phyloP scores from a whole-genome alignment of 1,139 yeast species.

The Yamadazyma friedrichii region DNA sequence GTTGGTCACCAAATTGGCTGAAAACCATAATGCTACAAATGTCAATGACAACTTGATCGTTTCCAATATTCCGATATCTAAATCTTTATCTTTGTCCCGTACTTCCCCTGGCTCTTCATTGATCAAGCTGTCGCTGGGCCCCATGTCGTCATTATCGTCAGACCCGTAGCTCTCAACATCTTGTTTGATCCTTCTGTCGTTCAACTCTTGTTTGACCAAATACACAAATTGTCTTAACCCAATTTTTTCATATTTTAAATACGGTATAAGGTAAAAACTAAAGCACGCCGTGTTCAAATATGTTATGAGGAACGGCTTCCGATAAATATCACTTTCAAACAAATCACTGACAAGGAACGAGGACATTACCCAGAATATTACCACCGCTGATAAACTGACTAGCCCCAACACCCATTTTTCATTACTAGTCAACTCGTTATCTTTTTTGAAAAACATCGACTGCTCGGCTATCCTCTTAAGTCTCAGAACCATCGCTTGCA shows the following conservation, averaged over 20 bases:
- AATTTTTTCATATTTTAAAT: constrained; percentile 30
- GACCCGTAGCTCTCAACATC: constrained; percentile 13
- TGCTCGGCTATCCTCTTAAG: neutral
- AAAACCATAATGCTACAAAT: constrained; percentile 85
- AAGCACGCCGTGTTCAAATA: constrained; percentile 88
- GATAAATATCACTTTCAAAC: constrained; percentile 65
- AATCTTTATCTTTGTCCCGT: constrained; percentile 6
- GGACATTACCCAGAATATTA: constrained; percentile 84
- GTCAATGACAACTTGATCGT: constrained; percentile 69
- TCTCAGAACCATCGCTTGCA: too few relatives aligned
- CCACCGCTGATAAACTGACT: constrained; percentile 67
- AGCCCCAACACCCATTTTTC: constrained; percentile 78
- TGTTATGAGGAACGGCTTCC: constrained; percentile 93
- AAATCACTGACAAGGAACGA: constrained; percentile 75
- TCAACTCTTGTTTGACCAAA: constrained; percentile 22
- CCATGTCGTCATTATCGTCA: constrained; percentile 8
- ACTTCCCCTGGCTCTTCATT: too few relatives aligned
- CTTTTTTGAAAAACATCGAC: constrained; percentile 12
- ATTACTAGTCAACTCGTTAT: constrained; percentile 20
- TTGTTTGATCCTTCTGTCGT: neutral
- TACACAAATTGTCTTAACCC: constrained; percentile 22
- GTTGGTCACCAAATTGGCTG: constrained; percentile 85
- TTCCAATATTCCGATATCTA: constrained; percentile 33
- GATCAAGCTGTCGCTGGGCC: neutral
- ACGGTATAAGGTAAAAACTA: constrained; percentile 72